Base-by-base conservation (phyloP, 108 stramenopile species). In the Cylindrotheca closterium region DNA sequence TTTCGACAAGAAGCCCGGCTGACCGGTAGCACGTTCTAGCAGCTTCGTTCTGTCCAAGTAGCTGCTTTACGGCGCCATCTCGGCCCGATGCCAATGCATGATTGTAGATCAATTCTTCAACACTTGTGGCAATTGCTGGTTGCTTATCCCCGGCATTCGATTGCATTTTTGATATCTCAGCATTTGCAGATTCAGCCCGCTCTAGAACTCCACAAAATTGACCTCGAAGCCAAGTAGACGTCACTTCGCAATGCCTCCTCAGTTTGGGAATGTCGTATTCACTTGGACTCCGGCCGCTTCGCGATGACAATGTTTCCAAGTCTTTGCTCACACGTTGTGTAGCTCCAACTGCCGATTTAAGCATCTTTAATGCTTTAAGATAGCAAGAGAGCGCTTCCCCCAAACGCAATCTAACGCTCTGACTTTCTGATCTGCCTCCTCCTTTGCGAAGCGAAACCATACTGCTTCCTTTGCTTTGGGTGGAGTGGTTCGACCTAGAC, bases 51-150 rank as follows among this genome's bases (percentile, higher is more conserved):
- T 94, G 88, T 21, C 93, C 93, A 33, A 92, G 77, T 24, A 89
- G 73, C 53, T 91, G 93, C 59, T 92, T 92, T 22, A 90, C 89
- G 27, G 88, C 86, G 17, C 90, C 93, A 54, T 94, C 90, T 18
- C 85, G 60, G 29, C 93, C 88, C 45, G 80, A 90, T 32, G 85
- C 85, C 45, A 90, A 78, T 47, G 90, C 78, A 58, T 89, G 88
- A 69, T 88, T 87, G 71, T 90, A 94, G 56, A 94, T 88, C 26
- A 94, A 68, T 67, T 94, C 93, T 55, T 90, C 88, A 5, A 89
- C 86, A 22, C 68, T 80, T 8, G 63, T 48, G 30, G 61, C 45
- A 30, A 51, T 47, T 4, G 69, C 47, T 45, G 37, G 51, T 26
- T 23, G 56, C 22, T 60, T 57, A 19, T 47, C 58, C 31, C 50